phyloP scores from a whole-genome alignment of 208 protist species.

The Trypanosoma platydactyli region DNA sequence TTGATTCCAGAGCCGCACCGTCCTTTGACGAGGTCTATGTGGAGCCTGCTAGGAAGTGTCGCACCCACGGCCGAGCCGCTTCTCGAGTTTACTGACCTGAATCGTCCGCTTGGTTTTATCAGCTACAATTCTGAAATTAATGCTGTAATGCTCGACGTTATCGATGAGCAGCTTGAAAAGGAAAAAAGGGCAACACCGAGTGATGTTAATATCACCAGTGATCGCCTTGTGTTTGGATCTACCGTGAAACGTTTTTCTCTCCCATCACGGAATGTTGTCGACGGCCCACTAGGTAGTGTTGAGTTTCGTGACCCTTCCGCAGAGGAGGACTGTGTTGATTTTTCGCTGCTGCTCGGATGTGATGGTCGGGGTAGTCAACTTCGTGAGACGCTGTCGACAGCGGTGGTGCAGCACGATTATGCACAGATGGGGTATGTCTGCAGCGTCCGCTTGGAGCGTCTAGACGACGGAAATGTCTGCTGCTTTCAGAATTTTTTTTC shows the following conservation, averaged over 20 bases:
- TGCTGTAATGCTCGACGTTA: conserved; percentile 55
- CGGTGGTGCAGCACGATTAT: conserved; percentile 79
- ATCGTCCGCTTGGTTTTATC: conserved; percentile 80
- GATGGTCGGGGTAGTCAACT: conserved; percentile 78
- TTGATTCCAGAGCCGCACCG: conserved; percentile 33
- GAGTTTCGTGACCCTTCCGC: conserved; percentile 26
- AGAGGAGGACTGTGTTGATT: conserved; percentile 30
- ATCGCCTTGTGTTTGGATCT: conserved; percentile 57
- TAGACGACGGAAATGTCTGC: conserved; percentile 79
- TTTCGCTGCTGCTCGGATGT: conserved; percentile 75
- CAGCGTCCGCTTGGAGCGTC: conserved; percentile 62
- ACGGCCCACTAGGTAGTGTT: conserved; percentile 47
- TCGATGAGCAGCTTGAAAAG: conserved; percentile 38
- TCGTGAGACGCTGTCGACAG: conserved; percentile 54
- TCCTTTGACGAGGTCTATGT: conserved; percentile 63
- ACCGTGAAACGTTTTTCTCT: conserved; percentile 47
- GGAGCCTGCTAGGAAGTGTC: conserved; percentile 34
- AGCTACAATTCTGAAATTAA: conserved; percentile 81
- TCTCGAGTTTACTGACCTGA: conserved; percentile 80
- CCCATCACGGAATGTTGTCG: conserved; percentile 34
- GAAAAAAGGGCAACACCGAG: not conserved
- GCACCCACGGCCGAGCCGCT: conserved; percentile 52
- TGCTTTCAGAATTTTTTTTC: conserved; percentile 89
- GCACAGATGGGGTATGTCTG: conserved; percentile 82
- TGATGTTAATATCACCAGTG: conserved; percentile 10